A percentile compares a stretch with the other conserved stretches of the same genome.
phyloP scores from a whole-genome alignment of 2,329 filamentous ascomycete genomes.

The Aspergillus piperis region DNA sequence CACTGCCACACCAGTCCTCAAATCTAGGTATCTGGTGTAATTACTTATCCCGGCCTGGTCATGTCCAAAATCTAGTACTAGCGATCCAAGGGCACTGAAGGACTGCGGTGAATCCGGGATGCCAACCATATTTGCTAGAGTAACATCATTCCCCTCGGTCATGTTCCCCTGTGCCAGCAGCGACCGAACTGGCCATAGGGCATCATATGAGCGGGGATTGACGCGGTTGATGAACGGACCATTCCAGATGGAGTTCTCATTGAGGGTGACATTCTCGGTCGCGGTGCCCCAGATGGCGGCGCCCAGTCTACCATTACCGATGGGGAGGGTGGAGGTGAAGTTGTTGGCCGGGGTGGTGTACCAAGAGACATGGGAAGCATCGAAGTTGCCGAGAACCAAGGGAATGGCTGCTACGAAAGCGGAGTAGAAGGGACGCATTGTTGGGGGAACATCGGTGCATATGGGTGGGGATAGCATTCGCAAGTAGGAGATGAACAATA shows the following conservation, averaged over 20 bases:
- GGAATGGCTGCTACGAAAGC: background rate
- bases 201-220: constrained; percentile 9
- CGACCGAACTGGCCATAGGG: background rate
- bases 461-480: no score
- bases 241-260: constrained; percentile 26
- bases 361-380: constrained; percentile 8
- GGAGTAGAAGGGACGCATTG: background rate
- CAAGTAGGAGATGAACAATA: background rate
- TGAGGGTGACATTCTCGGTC: constrained; percentile 20
- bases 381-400: no score
- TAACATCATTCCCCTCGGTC: constrained; percentile 5
- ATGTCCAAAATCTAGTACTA: constrained; percentile 15
- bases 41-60: background rate
- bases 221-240: constrained; percentile 20
- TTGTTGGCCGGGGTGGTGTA: constrained; percentile 19
- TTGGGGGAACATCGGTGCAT: background rate
- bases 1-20: background rate
- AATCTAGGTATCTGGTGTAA: constrained; percentile 16
- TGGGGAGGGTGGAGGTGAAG: constrained; percentile 21
- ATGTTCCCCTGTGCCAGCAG: constrained; percentile 14
- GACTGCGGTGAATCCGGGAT: constrained; percentile 10
- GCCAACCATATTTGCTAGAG: constrained; percentile 10
- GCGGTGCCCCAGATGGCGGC: constrained; percentile 19
- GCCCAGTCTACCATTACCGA: constrained; percentile 24
- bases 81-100: constrained; percentile 15